These are phyloP conservation scores for Colletotrichum navitas DNA, from an alignment of 2,329 filamentous ascomycete genomes.

Conservation along the genomic window DNA sequence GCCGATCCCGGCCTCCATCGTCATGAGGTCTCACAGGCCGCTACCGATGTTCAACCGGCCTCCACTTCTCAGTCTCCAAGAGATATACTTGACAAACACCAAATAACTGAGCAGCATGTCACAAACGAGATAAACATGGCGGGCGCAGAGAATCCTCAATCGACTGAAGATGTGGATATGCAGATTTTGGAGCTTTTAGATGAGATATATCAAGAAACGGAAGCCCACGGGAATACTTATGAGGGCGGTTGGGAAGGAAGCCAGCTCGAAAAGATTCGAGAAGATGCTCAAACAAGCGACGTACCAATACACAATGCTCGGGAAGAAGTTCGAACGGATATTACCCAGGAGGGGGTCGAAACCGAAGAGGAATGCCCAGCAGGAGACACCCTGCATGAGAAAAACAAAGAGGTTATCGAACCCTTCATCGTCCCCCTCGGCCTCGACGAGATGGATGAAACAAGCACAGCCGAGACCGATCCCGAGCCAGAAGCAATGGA, in stretches of 20 bases:
- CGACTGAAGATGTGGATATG: background rate
- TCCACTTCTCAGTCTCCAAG: background rate
- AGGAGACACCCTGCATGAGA: background rate
- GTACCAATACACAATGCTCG: background rate
- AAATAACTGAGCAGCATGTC: background rate
- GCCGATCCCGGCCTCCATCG: too few relatives aligned
- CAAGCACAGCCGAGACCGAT: conserved; percentile 7
- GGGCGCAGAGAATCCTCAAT: background rate
- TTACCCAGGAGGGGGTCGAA: background rate
- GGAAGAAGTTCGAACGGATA: background rate
- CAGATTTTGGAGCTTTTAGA: background rate
- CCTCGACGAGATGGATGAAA: conserved; percentile 13
- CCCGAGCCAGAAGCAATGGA: conserved; percentile 5
- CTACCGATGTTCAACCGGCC: background rate
- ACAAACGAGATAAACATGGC: background rate
- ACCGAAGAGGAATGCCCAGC: background rate
- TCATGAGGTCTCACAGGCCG: background rate
- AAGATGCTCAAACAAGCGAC: background rate
- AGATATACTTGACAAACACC: background rate
- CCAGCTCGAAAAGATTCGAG: background rate
- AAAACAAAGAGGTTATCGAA: background rate
- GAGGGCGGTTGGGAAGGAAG: background rate
- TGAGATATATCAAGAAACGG: background rate
- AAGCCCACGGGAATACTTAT: background rate
- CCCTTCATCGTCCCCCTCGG: conserved; percentile 23